phyloP scores from a whole-genome alignment of 140 eudicot species.

The Oenanthe javanica region DNA sequence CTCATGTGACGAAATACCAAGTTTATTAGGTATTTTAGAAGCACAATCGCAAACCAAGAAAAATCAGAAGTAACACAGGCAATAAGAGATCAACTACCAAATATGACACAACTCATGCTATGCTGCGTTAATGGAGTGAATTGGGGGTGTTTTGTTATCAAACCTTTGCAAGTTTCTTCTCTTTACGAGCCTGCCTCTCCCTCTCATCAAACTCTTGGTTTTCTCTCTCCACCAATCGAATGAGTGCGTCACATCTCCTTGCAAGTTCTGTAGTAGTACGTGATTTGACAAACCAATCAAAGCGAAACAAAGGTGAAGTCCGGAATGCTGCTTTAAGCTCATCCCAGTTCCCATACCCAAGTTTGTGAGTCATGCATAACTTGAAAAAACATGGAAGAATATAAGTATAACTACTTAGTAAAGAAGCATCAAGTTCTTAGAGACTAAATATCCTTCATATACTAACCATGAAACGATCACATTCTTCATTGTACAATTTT shows the following conservation, averaged over 20 bases:
- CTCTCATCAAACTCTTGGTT: conserved; percentile 94
- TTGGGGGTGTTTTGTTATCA: background rate
- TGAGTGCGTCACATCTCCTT: conserved; percentile 93
- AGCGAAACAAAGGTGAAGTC: conserved; percentile 79
- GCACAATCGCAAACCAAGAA: background rate
- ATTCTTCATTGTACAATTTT: conserved; percentile 95
- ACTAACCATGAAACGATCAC: conserved; percentile 98
- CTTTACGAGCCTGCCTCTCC: conserved; percentile 99
- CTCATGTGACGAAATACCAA: background rate
- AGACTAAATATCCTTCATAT: conserved; percentile 17
- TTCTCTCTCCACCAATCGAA: conserved; percentile 85
- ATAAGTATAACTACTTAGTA: background rate
- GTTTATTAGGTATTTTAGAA: background rate
- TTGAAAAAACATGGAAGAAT: conserved; percentile 53
- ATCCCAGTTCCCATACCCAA: conserved; percentile 98
- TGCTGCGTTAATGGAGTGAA: background rate
- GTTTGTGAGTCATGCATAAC: conserved; percentile 99
- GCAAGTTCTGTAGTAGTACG: conserved; percentile 97
- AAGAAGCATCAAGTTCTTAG: background rate
- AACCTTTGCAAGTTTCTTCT: conserved; percentile 93
- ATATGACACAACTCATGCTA: background rate
- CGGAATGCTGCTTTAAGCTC: conserved; percentile 97
- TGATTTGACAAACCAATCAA: conserved; percentile 98
- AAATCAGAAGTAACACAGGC: background rate
- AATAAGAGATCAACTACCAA: background rate